Evolutionary conservation across 2,329 filamentous ascomycete species (phyloP).

Genomic region (Triangularia setosa): DNA sequence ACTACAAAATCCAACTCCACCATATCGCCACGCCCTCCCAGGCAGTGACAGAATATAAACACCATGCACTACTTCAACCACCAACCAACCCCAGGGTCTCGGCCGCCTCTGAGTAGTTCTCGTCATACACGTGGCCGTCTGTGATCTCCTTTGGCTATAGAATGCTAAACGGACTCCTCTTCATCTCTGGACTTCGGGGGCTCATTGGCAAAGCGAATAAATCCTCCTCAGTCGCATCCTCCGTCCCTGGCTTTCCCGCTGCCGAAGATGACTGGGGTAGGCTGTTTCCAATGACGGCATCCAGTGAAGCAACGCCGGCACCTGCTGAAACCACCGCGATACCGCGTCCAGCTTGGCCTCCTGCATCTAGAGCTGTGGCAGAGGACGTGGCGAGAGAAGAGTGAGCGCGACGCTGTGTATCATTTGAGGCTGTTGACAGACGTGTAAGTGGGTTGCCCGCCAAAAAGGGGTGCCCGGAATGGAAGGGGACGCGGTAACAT

Average conservation of each 20-base stretch:
- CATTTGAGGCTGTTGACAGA: slow-evolving; percentile 18
- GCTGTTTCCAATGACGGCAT: slow-evolving; percentile 38
- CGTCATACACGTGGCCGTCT: neutral
- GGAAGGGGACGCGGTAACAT: slow-evolving; percentile 26
- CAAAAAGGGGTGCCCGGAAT: neutral
- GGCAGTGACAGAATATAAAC: too few relatives aligned
- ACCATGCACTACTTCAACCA: neutral
- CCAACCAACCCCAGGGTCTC: neutral
- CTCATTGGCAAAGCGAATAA: slow-evolving; percentile 85
- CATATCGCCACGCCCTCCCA: neutral
- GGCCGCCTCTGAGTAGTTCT: neutral
- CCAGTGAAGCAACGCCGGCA: slow-evolving; percentile 35
- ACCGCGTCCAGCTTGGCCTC: slow-evolving; percentile 44
- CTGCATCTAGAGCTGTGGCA: slow-evolving; percentile 59
- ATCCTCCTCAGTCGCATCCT: slow-evolving; percentile 66
- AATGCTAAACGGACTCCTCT: slow-evolving; percentile 73
- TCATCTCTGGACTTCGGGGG: slow-evolving; percentile 80
- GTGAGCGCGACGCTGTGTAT: slow-evolving; percentile 16
- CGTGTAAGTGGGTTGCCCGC: neutral
- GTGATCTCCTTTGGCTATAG: slow-evolving; percentile 27
- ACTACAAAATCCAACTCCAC: neutral
- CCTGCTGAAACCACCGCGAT: slow-evolving; percentile 22
- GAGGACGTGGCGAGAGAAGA: slow-evolving; percentile 40
- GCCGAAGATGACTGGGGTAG: slow-evolving; percentile 31
- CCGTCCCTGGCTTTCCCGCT: slow-evolving; percentile 27